Base-by-base conservation (phyloP, 2,329 filamentous ascomycete genomes). In the Aspergillus aculeatinus region DNA sequence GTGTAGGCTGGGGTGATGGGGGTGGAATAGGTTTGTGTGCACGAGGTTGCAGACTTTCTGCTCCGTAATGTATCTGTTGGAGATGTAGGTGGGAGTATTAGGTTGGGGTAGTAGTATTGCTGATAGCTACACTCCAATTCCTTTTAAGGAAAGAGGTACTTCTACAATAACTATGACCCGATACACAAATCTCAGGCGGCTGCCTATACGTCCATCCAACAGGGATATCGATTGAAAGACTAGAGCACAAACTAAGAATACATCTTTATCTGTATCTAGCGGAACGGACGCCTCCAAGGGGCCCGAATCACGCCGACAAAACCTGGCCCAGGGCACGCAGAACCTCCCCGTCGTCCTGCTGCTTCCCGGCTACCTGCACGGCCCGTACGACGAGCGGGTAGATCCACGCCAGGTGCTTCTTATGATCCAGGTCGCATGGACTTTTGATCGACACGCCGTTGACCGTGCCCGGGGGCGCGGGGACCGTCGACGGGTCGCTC, bases 331-430 rank as follows among this genome's bases (percentile, higher is more conserved):
- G 73, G 62, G 88, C 77, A 44, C 76, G 76, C 4, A 78, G 64
- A 21, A 78, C 69, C 47, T 71, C 67, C 12, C 73, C 72, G 63
- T 76, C 72, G 60, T 76, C 74, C 10, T 67, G 70, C 60, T 77
- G 75, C 61, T 74, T 77, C 9, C 76, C 76, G 14, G 76, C 75
- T 31, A 79, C 72, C 57, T 74, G 72, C 19, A 78, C 68, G 5
- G 54, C 70, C 57, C 71, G 69, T 55, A 76, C 75, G 57, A 77
- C 67, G 84, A 98, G 79, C 7, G 92, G 90, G 74, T 96, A 96
- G 63, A 99, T 76, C 70, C 89, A 83, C 65, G 91, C 82, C 33
- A 98, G 77, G 76, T 98, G 93, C 72, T 89, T 92, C 70, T 87
- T 87, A 14, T 78, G 80, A 62, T 85, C 63, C 29, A 42, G 47